Evolutionary conservation across 1,284 basidiomycete genomes (phyloP), one percentile per base, ranked within the genome.

Genomic region (Ceratobasidium sp.): DNA sequence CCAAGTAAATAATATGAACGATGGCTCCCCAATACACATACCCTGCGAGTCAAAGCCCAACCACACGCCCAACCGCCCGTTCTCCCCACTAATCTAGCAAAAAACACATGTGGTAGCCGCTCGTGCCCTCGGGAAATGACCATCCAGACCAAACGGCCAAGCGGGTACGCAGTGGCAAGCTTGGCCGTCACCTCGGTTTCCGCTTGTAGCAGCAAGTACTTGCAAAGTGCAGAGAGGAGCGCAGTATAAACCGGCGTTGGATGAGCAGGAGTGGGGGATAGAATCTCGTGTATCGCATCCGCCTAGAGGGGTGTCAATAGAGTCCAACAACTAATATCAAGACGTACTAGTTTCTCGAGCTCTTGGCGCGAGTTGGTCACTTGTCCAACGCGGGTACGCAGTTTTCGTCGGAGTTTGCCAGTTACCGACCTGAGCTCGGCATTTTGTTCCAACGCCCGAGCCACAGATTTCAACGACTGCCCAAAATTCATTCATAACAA

Each of bases 121-220:
- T 84, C 75, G 89, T 88, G 78, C 77, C 86, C 81, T 78, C 86
- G 78, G 1, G 84, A 74, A 16, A 96, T 83, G 24, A 97, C 84
- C 68, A 88, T 89, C 59, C 91, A 84, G 0, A 93, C 85, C 3
- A 98, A 88, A 31, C 89, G 87, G 0, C 93, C 94, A 11, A 98
- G 86, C 0, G 97, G 96, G 58, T 88, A 87, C 0, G 95, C 96
- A 9, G 92, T 92, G 46, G 90, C 89, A 78, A 93, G 90, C 82
- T 96, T 94, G 1, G 95, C 95, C 1, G 93, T 90, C 6, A 98
- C 94, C 82, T 99, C 97, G 0, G 91, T 92, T 83, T 98, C 96
- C 7, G 96, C 96, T 84, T 98, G 98, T 43, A 93, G 87, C 56
- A 98, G 89, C 74, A 99, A 89, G 46, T 90, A 87, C 81, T 98